phyloP scores from a whole-genome alignment of 495 filamentous ascomycete species.

The Filosporella fistucella region DNA sequence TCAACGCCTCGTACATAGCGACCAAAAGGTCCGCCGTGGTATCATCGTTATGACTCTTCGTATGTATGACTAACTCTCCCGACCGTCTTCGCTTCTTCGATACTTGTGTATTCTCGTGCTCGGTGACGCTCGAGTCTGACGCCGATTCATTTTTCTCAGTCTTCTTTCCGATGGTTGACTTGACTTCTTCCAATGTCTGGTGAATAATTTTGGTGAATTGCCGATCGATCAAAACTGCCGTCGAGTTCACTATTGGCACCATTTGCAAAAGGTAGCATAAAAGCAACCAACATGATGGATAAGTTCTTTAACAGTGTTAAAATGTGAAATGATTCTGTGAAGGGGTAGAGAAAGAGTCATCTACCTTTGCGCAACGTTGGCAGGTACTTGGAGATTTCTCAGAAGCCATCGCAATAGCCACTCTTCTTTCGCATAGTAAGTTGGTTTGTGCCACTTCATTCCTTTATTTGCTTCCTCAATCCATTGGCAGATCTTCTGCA shows the following conservation, averaged over 20 bases:
- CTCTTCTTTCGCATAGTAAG: constrained; percentile 46
- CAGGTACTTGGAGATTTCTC: constrained; percentile 46
- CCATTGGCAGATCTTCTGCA: constrained; percentile 18
- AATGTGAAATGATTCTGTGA: constrained; percentile 9
- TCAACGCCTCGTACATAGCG: constrained; percentile 9
- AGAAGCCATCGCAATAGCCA: constrained; percentile 67
- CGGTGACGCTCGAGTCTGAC: background rate
- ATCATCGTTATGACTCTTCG: background rate
- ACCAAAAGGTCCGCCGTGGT: constrained; percentile 1
- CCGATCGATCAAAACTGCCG: constrained; percentile 43
- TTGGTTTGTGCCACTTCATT: constrained; percentile 22
- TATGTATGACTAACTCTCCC: constrained; percentile 26
- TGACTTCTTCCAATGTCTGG: constrained; percentile 33
- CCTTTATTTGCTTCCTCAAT: constrained; percentile 31
- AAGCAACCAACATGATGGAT: constrained; percentile 42
- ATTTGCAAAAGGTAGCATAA: constrained; percentile 40
- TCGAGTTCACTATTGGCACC: constrained; percentile 41
- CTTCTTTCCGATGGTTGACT: constrained; percentile 1
- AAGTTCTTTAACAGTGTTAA: no score
- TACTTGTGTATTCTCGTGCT: constrained; percentile 10
- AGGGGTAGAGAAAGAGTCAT: no score
- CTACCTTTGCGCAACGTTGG: constrained; percentile 24
- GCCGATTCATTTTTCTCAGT: constrained; percentile 23
- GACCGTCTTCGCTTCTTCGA: constrained; percentile 38
- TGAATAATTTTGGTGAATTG: constrained; percentile 43